These are phyloP conservation scores for Jackrogersella minutella DNA, from an alignment of 495 filamentous ascomycete genomes.

Conservation along the genomic window DNA sequence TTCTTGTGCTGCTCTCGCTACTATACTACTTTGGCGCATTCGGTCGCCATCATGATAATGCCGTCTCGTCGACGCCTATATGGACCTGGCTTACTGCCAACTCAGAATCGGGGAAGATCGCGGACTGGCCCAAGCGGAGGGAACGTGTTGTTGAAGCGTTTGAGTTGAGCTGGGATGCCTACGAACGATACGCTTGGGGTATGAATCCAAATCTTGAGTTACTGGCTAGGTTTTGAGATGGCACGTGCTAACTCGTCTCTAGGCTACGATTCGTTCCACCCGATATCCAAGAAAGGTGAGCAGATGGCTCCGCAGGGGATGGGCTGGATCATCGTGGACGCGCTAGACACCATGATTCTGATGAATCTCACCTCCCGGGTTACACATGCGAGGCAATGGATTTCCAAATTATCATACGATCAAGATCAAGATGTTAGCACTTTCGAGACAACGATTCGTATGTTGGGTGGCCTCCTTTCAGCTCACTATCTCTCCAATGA, in stretches of 20 bases:
- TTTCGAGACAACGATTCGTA: constrained; percentile 98
- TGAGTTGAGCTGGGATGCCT: constrained; percentile 87
- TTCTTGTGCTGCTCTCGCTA: constrained; percentile 57
- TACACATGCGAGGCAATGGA: constrained; percentile 87
- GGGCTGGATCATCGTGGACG: constrained; percentile 98
- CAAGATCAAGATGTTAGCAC: constrained; percentile 96
- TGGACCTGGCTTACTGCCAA: constrained; percentile 55
- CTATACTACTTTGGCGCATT: constrained; percentile 69
- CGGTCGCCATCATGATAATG: constrained; percentile 44
- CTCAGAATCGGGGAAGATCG: constrained; percentile 46
- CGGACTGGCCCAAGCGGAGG: constrained; percentile 78
- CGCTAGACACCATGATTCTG: constrained; percentile 93
- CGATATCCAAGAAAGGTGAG: constrained; percentile 76
- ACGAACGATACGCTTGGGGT: constrained; percentile 96
- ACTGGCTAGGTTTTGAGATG: neutral
- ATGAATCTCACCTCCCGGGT: constrained; percentile 96
- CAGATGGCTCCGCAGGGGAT: constrained; percentile 86
- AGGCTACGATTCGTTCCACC: constrained; percentile 89
- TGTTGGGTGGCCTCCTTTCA: constrained; percentile 93
- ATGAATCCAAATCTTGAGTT: constrained; percentile 45
- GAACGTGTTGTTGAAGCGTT: constrained; percentile 92
- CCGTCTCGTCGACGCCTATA: constrained; percentile 39
- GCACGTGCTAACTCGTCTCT: constrained; percentile 19
- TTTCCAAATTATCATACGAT: constrained; percentile 84
- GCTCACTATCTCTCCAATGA: constrained; percentile 89